Base-by-base conservation (phyloP, 2,329 filamentous ascomycete genomes). In the Chrysoporthe cubensis region DNA sequence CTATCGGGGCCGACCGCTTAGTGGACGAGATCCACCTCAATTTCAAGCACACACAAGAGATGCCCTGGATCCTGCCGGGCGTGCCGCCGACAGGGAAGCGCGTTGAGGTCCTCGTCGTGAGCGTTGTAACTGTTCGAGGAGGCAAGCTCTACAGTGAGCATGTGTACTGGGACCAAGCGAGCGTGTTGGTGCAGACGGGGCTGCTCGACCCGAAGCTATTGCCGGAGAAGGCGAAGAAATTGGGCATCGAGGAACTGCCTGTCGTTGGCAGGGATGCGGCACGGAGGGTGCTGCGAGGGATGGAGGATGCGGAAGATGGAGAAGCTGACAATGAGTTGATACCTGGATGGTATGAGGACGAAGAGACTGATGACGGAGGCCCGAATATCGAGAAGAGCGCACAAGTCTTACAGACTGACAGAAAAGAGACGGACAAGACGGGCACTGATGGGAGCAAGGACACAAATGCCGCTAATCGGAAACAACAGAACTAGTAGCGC, bases 151-250 rank as follows among this genome's bases (percentile, higher is more conserved):
- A 85, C 61, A 86, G 88, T 56, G 88, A 90, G 73, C 87, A 90
- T 68, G 88, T 90, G 14, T 82, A 85, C 44, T 90, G 88, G 88
- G 88, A 90, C 63, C 87, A 90, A 72, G 86, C 82, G 0, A 89
- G 86, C 0, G 86, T 86, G 2, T 74, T 90, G 42, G 75, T 83
- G 1, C 90, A 91, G 73, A 74, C 87, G 6, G 89, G 88, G 0
- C 73, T 90, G 46, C 72, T 91, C 44, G 80, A 83, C 50, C 80
- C 79, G 0, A 76, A 76, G 0, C 16, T 79, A 0, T 62, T 83
- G 0, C 79, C 81, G 0, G 73, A 78, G 13, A 72, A 73, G 37
- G 77, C 76, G 0, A 75, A 73, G 26, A 75, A 78, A 11, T 69
- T 73, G 6, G 80, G 80, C 0, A 75, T 82, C 0, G 72, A 76